Evolutionary conservation across 768 basidiomycete genomes (phyloP), one percentile per base, ranked within the genome.

Genomic region (Cyclocybe cylindracea): DNA sequence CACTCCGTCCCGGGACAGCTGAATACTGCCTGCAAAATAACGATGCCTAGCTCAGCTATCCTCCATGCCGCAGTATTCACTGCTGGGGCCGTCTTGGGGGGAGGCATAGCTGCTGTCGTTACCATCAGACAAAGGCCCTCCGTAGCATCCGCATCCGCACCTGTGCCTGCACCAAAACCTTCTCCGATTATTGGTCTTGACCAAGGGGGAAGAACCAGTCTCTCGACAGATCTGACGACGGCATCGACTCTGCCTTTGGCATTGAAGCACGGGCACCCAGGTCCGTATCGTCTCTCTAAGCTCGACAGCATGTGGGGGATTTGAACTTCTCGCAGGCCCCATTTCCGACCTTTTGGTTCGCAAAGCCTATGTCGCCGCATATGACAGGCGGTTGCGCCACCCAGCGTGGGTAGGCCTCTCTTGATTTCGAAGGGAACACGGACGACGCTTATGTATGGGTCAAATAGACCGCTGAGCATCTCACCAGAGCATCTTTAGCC

Each of bases 321-420:
- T 34, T 24, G 7, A 11, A 46, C 34, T 39, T 33, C n/a, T 19
- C 53, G n/a, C 58, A 96, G 94, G 94, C 7, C 94, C 95, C 10
- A 78, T 93, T 46, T 78, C 86, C 2, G 95, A 97, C 70, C 65
- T 86, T 10, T 74, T 97, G 16, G 78, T 86, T 39, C 82, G 93
- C 44, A 82, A 83, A 64, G 94, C 89, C 11, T 98, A 97, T 62
- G 85, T 88, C 16, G 86, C 92, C 1, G 91, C 83, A 7, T 98
- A 99, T 67, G 97, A 99, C 68, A 77, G 97, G 47, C 78, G 91
- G 10, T 72, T 95, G 50, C 78, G 92, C 13, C 95, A 98, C 71
- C 94, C 96, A 2, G 82, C 94, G 32, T 98, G 96, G 95, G 94
- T 95, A 64, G 42, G 82, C 16, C n/a, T 42, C n/a, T 35, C 9